Evolutionary conservation across 2,329 filamentous ascomycete genomes (phyloP), one percentile per base, ranked within the genome.

Genomic region (Fusarium sp.): DNA sequence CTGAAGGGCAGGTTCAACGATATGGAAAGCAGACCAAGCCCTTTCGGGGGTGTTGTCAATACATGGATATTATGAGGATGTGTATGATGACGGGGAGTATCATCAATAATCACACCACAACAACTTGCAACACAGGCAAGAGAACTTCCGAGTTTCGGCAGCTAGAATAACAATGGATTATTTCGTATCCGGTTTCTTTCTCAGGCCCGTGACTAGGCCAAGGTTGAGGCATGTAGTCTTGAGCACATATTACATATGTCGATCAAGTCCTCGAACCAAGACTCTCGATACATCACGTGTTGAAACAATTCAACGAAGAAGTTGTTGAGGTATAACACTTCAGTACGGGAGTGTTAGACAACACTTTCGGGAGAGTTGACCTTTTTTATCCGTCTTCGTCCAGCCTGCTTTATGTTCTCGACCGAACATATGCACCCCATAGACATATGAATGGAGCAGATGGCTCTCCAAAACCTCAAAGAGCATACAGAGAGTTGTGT

Each of bases 41-140:
- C 55, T 73, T 64, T 62, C 57, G 53, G 64, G 65, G 69, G 7
- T 8, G 60, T 61, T 74, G 69, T 68, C 66, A 56, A 59, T 48
- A 64, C 71, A 73, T 68, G 74, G 69, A 64, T 68, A 75, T 58
- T 68, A 73, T 58, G 70, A 69, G 63, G 57, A 53, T 64, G 52
- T 62, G 69, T 67, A 74, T 73, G 62, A 75, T 66, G 69, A 73
- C 53, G 73, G 67, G 60, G 60, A 62, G 56, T 38, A 74, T 73
- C 57, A 56, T 67, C 61, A 72, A 48, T 61, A 41, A 65, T 73
- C 71, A 70, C 60, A 64, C 70, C 73, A 72, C 66, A 33, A 55
- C 59, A 37, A 60, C 49, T 55, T 48, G 40, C 15, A 52, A 42
- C 33, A 32, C 27, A 42, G 55, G 60, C 35, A 59, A 58, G 58